A percentile compares a stretch with the other conserved stretches of the same genome.
These are phyloP conservation scores for Hymenoscyphus fraxineus DNA, from an alignment of 2,329 filamentous ascomycete species.

Conservation along the genomic window DNA sequence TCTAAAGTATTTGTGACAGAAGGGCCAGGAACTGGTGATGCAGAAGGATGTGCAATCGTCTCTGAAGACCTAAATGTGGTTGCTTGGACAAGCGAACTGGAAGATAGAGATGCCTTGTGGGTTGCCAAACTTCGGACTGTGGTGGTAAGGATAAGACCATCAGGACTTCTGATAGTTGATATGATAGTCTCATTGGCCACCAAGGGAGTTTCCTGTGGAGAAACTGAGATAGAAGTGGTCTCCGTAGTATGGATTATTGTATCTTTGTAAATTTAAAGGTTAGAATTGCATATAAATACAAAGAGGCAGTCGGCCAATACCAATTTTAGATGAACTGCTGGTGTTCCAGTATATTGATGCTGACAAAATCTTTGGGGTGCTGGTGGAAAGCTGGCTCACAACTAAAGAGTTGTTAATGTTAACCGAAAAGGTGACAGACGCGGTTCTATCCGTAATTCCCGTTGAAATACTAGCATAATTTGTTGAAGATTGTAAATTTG, in stretches of 20 bases:
- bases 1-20: not conserved
- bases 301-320: too few species aligned
- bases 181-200: not conserved
- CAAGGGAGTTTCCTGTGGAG: not conserved
- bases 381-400: too few species aligned
- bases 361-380: too few species aligned
- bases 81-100: not conserved
- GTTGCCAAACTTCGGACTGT: not conserved
- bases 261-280: too few species aligned
- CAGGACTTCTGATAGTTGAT: not conserved
- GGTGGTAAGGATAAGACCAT: not conserved
- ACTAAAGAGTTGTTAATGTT: too few species aligned
- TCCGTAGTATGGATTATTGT: not conserved
- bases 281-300: too few species aligned
- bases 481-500: too few species aligned
- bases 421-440: too few species aligned
- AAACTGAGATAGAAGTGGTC: not conserved
- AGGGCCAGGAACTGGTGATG: not conserved
- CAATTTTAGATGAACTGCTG: too few species aligned
- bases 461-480: too few species aligned
- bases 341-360: too few species aligned
- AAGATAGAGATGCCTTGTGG: not conserved
- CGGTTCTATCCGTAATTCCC: too few species aligned
- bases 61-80: not conserved
- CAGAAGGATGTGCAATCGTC: not conserved